phyloP scores from a whole-genome alignment of 352 stramenopile genomes.

The Pythium insidiosum region DNA sequence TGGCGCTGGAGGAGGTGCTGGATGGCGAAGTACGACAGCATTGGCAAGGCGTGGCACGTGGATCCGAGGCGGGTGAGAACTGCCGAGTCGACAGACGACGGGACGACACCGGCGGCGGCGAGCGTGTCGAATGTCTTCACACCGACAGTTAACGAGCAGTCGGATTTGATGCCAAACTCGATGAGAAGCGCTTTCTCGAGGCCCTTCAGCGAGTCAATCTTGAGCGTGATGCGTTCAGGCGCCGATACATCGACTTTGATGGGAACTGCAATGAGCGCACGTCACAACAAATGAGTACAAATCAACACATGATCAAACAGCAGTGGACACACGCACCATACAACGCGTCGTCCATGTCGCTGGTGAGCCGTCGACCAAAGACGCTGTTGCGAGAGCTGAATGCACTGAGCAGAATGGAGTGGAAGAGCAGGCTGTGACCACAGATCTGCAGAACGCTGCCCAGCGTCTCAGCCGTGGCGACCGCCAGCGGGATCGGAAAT shows the following conservation, averaged over 20 bases:
- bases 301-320: neutral
- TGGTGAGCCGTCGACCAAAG: slow-evolving; percentile 55
- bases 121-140: slow-evolving; percentile 49
- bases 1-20: slow-evolving; percentile 25
- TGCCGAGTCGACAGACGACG: slow-evolving; percentile 13
- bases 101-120: slow-evolving; percentile 10
- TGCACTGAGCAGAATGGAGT: slow-evolving; percentile 64
- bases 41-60: slow-evolving; percentile 65
- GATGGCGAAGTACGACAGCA: slow-evolving; percentile 72
- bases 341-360: slow-evolving; percentile 52
- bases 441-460: slow-evolving; percentile 70
- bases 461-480: slow-evolving; percentile 54
- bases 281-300: neutral
- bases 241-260: slow-evolving; percentile 81
- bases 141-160: slow-evolving; percentile 56
- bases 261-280: slow-evolving; percentile 21
- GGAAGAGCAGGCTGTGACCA: slow-evolving; percentile 82
- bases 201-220: slow-evolving; percentile 49
- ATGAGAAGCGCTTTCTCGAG: slow-evolving; percentile 55
- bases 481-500: slow-evolving; percentile 73
- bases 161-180: slow-evolving; percentile 51
- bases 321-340: slow-evolving; percentile 36
- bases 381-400: slow-evolving; percentile 66
- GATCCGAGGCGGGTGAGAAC: slow-evolving; percentile 30
- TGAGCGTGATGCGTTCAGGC: slow-evolving; percentile 71